Evolutionary conservation across 805 yeast species (phyloP).

Genomic region (Starmerella roubikii): DNA sequence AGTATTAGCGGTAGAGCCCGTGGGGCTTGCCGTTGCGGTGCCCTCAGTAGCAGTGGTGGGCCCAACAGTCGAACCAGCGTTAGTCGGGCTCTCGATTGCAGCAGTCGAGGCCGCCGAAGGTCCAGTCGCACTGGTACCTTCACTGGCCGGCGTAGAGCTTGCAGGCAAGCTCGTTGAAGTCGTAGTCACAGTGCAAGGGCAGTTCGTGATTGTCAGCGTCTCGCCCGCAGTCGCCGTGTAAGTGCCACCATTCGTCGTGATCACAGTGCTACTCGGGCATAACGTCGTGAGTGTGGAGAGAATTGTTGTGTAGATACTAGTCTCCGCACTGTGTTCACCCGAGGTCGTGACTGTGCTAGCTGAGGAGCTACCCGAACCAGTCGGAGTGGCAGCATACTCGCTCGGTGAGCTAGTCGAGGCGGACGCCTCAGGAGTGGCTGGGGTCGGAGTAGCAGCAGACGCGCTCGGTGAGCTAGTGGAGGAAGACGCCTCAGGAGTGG

Average conservation of each 20-base stretch:
- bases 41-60: no score
- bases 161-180: no score
- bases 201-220: slow-evolving; percentile 52
- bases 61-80: no score
- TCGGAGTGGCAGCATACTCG: neutral
- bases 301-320: neutral
- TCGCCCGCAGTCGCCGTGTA: slow-evolving; percentile 59
- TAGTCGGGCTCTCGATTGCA: no score
- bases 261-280: slow-evolving; percentile 55
- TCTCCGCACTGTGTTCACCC: neutral
- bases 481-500: slow-evolving; percentile 2
- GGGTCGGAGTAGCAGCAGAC: neutral
- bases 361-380: neutral
- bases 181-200: no score
- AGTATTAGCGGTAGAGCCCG: no score
- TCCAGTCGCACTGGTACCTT: no score
- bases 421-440: neutral
- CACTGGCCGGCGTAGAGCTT: no score
- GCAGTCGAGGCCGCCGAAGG: no score
- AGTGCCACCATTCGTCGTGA: slow-evolving; percentile 47
- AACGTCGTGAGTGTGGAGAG: slow-evolving; percentile 6
- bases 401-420: neutral
- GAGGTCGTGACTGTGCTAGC: neutral
- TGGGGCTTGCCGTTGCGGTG: no score
- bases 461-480: neutral